These are phyloP conservation scores for Eremochloa ophiuroides DNA, from an alignment of 176 grass and related monocot genomes.

Conservation along the genomic window DNA sequence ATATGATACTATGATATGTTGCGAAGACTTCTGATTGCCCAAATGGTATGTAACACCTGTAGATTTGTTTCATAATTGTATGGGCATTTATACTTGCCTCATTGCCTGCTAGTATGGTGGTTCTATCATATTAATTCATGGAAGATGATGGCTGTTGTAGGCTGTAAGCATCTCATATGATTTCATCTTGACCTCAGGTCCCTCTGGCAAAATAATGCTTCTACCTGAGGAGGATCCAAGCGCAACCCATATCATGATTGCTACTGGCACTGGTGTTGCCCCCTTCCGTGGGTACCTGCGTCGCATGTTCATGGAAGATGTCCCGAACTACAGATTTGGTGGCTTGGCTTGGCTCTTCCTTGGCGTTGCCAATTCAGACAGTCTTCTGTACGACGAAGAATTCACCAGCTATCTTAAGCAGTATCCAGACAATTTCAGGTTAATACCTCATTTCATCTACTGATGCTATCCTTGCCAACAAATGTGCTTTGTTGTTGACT, in stretches of 20 bases:
- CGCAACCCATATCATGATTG: slow-evolving; percentile 96
- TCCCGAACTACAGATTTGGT: slow-evolving; percentile 74
- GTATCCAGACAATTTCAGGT: slow-evolving; percentile 89
- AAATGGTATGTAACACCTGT: not conserved
- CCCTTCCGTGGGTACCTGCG: slow-evolving; percentile 86
- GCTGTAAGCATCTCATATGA: not conserved
- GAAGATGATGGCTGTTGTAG: not conserved
- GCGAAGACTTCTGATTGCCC: not conserved
- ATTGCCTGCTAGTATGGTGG: not conserved
- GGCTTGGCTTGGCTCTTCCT: slow-evolving; percentile 96
- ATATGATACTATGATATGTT: not conserved
- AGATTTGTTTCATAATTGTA: not conserved
- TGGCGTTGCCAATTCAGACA: slow-evolving; percentile 81
- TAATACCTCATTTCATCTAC: not conserved
- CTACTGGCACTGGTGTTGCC: slow-evolving; percentile 88
- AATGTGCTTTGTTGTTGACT: not conserved
- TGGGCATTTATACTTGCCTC: not conserved
- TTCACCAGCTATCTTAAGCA: slow-evolving; percentile 67
- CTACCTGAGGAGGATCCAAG: slow-evolving; percentile 86
- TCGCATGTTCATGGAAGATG: slow-evolving; percentile 95
- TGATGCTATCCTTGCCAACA: not conserved
- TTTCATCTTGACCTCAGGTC: slow-evolving; percentile 48
- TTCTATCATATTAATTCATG: not conserved
- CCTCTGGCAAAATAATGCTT: slow-evolving; percentile 98
- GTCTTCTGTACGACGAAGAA: slow-evolving; percentile 83